phyloP scores from a whole-genome alignment of 2,329 filamentous ascomycete species.

The Paecilomyces fulvus region DNA sequence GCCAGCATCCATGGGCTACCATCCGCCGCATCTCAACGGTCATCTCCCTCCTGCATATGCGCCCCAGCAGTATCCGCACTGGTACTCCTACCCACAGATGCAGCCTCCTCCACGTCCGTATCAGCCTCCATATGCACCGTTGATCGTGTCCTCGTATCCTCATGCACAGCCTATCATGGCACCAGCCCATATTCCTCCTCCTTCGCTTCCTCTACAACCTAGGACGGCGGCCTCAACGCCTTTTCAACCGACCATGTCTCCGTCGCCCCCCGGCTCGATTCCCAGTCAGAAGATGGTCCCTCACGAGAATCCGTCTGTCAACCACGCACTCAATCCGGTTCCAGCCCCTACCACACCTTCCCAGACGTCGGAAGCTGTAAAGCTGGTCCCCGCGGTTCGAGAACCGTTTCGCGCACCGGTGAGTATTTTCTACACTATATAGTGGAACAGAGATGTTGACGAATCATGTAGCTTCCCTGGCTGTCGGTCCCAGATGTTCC shows the following conservation, averaged over 20 bases:
- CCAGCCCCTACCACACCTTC: conserved; percentile 28
- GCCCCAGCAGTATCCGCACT: conserved; percentile 38
- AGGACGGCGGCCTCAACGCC: conserved; percentile 27
- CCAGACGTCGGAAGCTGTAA: conserved; percentile 17
- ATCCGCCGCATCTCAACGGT: conserved; percentile 50
- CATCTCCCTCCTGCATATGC: conserved; percentile 38
- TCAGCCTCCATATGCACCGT: conserved; percentile 33
- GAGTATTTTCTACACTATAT: conserved; percentile 13
- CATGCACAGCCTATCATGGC: conserved; percentile 33
- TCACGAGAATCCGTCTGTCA: conserved; percentile 18
- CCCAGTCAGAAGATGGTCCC: conserved; percentile 21
- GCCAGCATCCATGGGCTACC: conserved; percentile 51
- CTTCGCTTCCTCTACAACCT: conserved; percentile 27
- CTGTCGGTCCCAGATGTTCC: conserved; percentile 46
- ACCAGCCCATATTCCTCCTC: conserved; percentile 27
- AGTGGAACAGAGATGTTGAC: conserved; percentile 7
- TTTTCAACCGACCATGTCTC: conserved; percentile 29
- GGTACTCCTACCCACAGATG: conserved; percentile 37
- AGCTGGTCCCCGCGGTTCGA: conserved; percentile 14
- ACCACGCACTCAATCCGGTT: conserved; percentile 14
- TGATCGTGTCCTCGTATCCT: conserved; percentile 37
- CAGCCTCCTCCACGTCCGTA: conserved; percentile 32
- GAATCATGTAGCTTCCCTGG: conserved; percentile 46
- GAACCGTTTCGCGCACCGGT: conserved; percentile 45
- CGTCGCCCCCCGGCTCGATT: conserved; percentile 18